Base-by-base conservation (phyloP, 768 basidiomycete genomes). In the Tricholoma furcatifolium region DNA sequence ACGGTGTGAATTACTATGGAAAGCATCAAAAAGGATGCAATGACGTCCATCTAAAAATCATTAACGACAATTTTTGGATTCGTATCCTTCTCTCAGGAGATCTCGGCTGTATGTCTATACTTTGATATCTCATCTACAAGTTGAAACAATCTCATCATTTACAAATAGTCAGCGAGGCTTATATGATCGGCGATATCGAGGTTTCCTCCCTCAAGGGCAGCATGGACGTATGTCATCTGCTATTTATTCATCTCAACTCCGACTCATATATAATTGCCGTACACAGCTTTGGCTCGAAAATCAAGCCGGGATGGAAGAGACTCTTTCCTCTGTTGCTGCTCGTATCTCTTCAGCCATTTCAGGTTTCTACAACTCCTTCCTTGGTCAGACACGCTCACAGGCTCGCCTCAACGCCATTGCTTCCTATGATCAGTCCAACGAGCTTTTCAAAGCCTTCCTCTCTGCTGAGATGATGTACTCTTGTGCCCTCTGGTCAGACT, bases 391-490 rank as follows among this genome's bases (percentile, higher is more conserved):
- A 5, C 81, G 75, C 41, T 79, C 83, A 1, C 83, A 85, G 63
- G 85, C 88, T 14, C 81, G 87, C n/a, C 75, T 91, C 20, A 91
- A 91, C 60, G 88, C 81, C 14, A 87, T 86, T 51, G 88, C 91
- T 2, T 92, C 91, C 67, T 96, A 96, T 62, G 93, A 96, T 69
- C 90, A 93, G 62, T 93, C 91, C 17, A 96, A 96, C 63, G 85
- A 87, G 56, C 78, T 94, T 54, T 95, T 94, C 75, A 84, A 89
- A 76, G 82, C 87, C 43, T 88, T 93, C 75, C 74, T 93, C 20
- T 88, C 86, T 59, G 76, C 81, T 49, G 93, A 95, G 69, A 95
- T 96, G 93, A 95, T 93, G 82, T 96, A 94, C 70, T 93, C 91
- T 0, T 93, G 91, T 66, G 93, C 83, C 1, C 78, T 95, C 49